Percentiles rank a stretch among this genome's conserved stretches.
These are phyloP conservation scores for Dendryphion nanum DNA, from an alignment of 2,329 filamentous ascomycete genomes.

Conservation along the genomic window DNA sequence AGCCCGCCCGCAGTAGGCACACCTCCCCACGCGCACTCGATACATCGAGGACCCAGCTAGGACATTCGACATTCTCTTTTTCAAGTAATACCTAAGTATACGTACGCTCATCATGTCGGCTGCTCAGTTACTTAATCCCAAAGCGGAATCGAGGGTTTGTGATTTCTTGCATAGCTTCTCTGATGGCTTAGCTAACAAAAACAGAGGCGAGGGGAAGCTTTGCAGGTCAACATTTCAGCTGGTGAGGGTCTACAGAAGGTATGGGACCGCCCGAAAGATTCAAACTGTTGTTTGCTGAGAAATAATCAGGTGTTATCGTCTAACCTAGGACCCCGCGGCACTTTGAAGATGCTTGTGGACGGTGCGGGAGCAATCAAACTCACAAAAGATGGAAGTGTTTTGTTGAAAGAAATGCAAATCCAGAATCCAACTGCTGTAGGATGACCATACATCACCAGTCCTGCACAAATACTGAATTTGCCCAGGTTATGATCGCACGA, in stretches of 20 bases:
- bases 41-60: too few species aligned
- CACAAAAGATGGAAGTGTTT: conserved; percentile 96
- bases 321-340: conserved; percentile 89
- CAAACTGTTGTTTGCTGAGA: neutral
- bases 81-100: too few species aligned
- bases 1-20: too few species aligned
- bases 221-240: conserved; percentile 94
- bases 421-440: conserved; percentile 93
- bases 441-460: conserved; percentile 5
- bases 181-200: conserved; percentile 43
- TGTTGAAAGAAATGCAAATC: conserved; percentile 79
- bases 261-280: conserved; percentile 2
- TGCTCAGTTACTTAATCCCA: conserved; percentile 96
- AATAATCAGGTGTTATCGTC: conserved; percentile 79
- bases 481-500: conserved; percentile 66
- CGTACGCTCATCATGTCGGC: conserved; percentile 78
- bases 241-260: conserved; percentile 71
- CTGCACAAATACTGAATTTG: conserved; percentile 8
- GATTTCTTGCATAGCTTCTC: conserved; percentile 10
- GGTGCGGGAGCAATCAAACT: conserved; percentile 80
- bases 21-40: too few species aligned
- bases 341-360: conserved; percentile 86
- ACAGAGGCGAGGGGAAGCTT: conserved; percentile 92
- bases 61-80: too few species aligned
- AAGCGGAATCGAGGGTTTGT: conserved; percentile 93